phyloP scores from a whole-genome alignment of 2,329 filamentous ascomycete species.

The Dichotomopilus funicola region DNA sequence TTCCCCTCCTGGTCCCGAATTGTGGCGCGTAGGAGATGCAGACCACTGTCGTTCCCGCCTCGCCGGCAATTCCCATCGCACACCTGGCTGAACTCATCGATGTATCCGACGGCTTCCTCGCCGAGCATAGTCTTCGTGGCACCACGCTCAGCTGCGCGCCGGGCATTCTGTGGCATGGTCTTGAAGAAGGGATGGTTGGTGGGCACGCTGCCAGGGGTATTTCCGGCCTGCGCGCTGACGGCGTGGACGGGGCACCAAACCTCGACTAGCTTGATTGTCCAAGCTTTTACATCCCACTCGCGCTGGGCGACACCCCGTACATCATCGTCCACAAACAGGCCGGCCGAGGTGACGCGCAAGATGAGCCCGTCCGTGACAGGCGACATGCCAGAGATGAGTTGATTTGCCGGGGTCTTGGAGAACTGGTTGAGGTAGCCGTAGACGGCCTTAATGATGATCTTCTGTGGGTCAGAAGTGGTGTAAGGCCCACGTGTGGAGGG shows the following conservation, averaged over 20 bases:
- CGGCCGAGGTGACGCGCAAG: conserved; percentile 85
- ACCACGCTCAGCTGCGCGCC: conserved; percentile 43
- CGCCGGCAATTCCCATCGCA: conserved; percentile 34
- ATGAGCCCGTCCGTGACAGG: conserved; percentile 88
- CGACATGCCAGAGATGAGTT: conserved; percentile 77
- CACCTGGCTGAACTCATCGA: conserved; percentile 54
- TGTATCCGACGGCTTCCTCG: conserved; percentile 61
- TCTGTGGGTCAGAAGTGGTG: conserved; percentile 83
- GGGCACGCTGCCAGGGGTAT: conserved; percentile 33
- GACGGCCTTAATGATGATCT: conserved; percentile 91
- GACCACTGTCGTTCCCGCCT: conserved; percentile 40
- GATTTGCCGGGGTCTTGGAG: conserved; percentile 80
- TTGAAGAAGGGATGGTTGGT: conserved; percentile 39
- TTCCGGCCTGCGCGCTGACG: conserved; percentile 40
- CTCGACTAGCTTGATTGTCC: conserved; percentile 91
- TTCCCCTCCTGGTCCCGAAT: conserved; percentile 61
- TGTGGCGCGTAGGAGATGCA: conserved; percentile 58
- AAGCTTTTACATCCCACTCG: conserved; percentile 98
- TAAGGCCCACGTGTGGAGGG: conserved; percentile 73
- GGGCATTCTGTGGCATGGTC: conserved; percentile 39
- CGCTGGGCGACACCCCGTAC: conserved; percentile 84
- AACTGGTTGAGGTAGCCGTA: conserved; percentile 90
- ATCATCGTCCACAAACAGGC: conserved; percentile 95
- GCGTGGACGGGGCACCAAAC: conserved; percentile 69
- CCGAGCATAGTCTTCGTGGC: conserved; percentile 48